Base-by-base conservation (phyloP, 345 rosid species). In the Brassica cretica region DNA sequence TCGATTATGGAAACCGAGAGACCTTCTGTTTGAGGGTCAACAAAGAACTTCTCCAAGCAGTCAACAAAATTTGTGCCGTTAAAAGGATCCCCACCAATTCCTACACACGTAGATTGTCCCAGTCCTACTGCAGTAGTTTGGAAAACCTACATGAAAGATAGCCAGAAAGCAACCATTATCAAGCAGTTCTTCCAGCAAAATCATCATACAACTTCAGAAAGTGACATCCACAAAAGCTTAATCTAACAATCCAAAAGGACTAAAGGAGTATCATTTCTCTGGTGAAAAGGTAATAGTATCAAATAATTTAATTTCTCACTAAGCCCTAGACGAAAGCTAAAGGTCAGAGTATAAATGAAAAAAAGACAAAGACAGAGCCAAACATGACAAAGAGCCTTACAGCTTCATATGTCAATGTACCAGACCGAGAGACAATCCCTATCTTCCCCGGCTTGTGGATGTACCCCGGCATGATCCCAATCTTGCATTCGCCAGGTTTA, bases 401-500 rank as follows among this genome's bases (percentile, higher is more conserved):
- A 24, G 98, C 98, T 85, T 93, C 98, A 84, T 91, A 91, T 3
- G 98, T 93, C 88, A 93, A 85, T n/a, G 98, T 93, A 35, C 96
- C 96, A 60, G 98, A 93, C 64, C 98, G 91, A 41, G 98, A 93
- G 79, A 93, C 98, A 58, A 93, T 93, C 64, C 98, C 98, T n/a
- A 91, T 58, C 61, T 86, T 93, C 55, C 98, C 98, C 0, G 98
- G 94, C 75, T 93, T 93, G 84, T 93, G 96, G 70, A 93, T 93
- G 82, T 93, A 93, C 1, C 96, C 98, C 8, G 98, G 98, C 98
- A 93, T 93, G 56, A 93, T 93, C 59, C 98, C 98, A 71, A 93
- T 89, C 82, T 91, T 93, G 80, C 98, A 89, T 82, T 93, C 98
- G 74, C 94, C 98, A 76, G 98, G 98, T 70, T 93, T 93, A 30